Evolutionary conservation across 2,329 filamentous ascomycete species (phyloP).

Genomic region (Rutstroemia sp.): DNA sequence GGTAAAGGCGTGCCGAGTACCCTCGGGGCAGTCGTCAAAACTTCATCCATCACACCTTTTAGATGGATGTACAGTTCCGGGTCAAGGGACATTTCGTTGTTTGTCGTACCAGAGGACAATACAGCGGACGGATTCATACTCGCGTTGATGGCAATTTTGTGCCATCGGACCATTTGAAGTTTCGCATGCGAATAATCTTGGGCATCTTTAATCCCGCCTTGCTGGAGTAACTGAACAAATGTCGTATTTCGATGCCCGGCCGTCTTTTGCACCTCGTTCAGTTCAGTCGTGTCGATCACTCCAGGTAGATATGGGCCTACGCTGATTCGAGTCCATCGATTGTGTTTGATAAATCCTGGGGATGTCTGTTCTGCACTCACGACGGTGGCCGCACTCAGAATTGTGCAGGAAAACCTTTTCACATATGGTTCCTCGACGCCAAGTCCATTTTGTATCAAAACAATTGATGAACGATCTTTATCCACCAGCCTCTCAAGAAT

Average conservation of each 20-base stretch:
- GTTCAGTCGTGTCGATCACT: conserved; percentile 26
- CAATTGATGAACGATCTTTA: conserved; percentile 21
- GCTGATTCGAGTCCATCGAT: conserved; percentile 66
- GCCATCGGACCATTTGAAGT: conserved; percentile 65
- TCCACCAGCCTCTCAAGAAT: conserved; percentile 23
- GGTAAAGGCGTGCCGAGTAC: conserved; percentile 57
- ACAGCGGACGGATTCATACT: conserved; percentile 68
- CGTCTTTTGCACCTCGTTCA: conserved; percentile 1
- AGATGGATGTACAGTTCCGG: conserved; percentile 55
- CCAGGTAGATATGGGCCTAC: conserved; percentile 57
- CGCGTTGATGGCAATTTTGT: conserved; percentile 71
- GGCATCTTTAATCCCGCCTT: conserved; percentile 57
- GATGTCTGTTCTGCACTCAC: conserved; percentile 59
- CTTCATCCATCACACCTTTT: conserved; percentile 61
- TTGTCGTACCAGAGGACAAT: conserved; percentile 55
- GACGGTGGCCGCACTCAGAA: conserved; percentile 63
- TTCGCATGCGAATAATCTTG: conserved; percentile 56
- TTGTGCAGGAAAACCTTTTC: conserved; percentile 51
- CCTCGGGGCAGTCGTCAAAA: conserved; percentile 54
- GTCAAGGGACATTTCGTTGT: conserved; percentile 59
- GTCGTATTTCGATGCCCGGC: conserved; percentile 30
- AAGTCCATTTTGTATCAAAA: conserved; percentile 28
- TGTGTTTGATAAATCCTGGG: conserved; percentile 58
- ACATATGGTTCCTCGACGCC: conserved; percentile 47
- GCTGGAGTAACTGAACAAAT: conserved; percentile 38